Evolutionary conservation across 1,284 basidiomycete species (phyloP).

Genomic region (Chondrostereum purpureum): DNA sequence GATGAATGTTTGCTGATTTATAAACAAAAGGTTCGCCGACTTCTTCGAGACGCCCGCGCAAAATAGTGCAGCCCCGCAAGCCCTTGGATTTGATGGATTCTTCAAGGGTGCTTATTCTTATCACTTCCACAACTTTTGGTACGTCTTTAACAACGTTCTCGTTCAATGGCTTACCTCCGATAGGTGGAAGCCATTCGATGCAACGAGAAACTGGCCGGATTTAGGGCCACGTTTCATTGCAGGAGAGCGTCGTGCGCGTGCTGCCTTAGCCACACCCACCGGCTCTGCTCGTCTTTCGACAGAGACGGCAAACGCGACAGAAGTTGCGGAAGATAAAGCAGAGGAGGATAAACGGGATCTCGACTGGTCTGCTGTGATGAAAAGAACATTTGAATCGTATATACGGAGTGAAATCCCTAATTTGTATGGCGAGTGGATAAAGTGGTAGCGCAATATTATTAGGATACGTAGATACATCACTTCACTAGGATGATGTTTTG

Average conservation of each 20-base stretch:
- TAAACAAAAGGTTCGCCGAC: slow-evolving; percentile 45
- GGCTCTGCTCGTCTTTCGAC: not conserved
- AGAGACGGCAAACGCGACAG: slow-evolving; percentile 9
- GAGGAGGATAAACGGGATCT: slow-evolving; percentile 50
- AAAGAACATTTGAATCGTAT: slow-evolving; percentile 73
- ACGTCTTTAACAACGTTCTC: slow-evolving; percentile 11
- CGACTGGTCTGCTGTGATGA: slow-evolving; percentile 68
- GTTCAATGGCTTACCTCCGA: not conserved
- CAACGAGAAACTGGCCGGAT: slow-evolving; percentile 67
- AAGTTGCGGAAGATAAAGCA: slow-evolving; percentile 19
- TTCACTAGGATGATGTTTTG: too few relatives aligned
- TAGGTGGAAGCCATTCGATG: slow-evolving; percentile 77
- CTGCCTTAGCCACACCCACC: slow-evolving; percentile 6
- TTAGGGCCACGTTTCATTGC: slow-evolving; percentile 58
- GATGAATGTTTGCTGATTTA: not conserved
- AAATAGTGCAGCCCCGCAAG: slow-evolving; percentile 59
- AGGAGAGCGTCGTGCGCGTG: slow-evolving; percentile 44
- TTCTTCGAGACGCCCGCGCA: slow-evolving; percentile 69
- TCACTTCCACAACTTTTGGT: slow-evolving; percentile 80
- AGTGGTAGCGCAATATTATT: too few relatives aligned
- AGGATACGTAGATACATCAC: too few relatives aligned
- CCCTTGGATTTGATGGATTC: slow-evolving; percentile 73
- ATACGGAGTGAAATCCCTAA: slow-evolving; percentile 68
- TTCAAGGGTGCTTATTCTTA: slow-evolving; percentile 80
- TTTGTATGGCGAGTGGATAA: slow-evolving; percentile 69